Evolutionary conservation across 1,284 basidiomycete genomes (phyloP).

Genomic region (Exsudoporus floridanus): DNA sequence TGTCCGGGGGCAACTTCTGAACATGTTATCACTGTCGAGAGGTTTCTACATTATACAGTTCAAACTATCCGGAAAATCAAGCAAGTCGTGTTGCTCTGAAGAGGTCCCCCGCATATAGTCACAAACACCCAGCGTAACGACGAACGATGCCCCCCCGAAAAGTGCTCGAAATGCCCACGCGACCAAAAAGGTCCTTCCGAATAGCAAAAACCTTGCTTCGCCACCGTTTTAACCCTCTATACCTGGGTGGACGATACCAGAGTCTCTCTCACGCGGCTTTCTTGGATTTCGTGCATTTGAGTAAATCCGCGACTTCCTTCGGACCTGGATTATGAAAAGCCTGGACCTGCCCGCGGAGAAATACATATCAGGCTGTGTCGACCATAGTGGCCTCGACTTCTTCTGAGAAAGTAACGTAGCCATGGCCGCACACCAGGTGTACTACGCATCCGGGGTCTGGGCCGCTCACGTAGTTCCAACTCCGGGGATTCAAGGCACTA

Average conservation of each 20-base stretch:
- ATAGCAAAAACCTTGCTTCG: conserved; percentile 20
- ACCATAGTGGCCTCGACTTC: too few species aligned
- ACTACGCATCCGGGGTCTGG: too few species aligned
- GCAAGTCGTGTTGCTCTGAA: not conserved
- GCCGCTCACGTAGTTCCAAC: too few species aligned
- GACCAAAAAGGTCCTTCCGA: conserved; percentile 1
- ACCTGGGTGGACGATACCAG: conserved; percentile 14
- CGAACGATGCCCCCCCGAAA: too few species aligned
- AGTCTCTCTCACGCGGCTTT: conserved; percentile 19
- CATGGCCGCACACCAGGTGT: too few species aligned
- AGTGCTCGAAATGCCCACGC: not conserved
- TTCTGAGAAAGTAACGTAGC: too few species aligned
- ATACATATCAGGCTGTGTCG: conserved; percentile 96
- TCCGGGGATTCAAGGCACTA: too few species aligned
- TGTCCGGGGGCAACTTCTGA: not conserved
- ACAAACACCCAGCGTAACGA: not conserved
- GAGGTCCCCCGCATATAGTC: too few species aligned
- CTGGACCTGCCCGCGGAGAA: conserved; percentile 75
- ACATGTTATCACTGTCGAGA: conserved; percentile 29
- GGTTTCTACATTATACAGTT: conserved; percentile 19
- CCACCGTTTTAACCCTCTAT: conserved; percentile 27
- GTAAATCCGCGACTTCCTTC: conserved; percentile 14
- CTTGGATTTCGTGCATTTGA: conserved; percentile 31
- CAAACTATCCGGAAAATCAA: conserved; percentile 1
- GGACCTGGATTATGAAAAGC: conserved; percentile 46